Percentiles rank a stretch among this genome's conserved stretches.
phyloP scores from a whole-genome alignment of 1,284 basidiomycete species.

The Microbotryum scabiosae region DNA sequence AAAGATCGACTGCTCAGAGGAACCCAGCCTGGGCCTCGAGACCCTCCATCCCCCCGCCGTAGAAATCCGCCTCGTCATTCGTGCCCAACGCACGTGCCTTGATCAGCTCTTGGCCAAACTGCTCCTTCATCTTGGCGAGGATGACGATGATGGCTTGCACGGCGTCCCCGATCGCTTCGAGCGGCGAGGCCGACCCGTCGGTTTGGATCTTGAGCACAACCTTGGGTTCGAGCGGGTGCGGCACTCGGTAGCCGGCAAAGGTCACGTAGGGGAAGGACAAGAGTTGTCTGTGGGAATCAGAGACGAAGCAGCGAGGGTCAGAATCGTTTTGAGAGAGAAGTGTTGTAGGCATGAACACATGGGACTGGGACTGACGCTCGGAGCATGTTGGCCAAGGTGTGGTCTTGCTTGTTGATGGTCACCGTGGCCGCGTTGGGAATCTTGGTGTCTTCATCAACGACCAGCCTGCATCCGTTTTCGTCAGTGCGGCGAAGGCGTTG shows the following conservation, averaged over 20 bases:
- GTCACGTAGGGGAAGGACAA: conserved; percentile 73
- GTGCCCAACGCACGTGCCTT: conserved; percentile 12
- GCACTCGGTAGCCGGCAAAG: conserved; percentile 96
- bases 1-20: too few relatives aligned
- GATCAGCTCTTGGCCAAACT: conserved; percentile 45
- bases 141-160: conserved; percentile 74
- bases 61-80: too few relatives aligned
- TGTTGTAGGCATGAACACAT: not conserved
- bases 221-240: conserved; percentile 88
- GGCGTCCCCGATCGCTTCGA: conserved; percentile 73
- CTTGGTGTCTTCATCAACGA: conserved; percentile 89
- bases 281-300: conserved; percentile 57
- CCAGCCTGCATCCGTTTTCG: conserved; percentile 53
- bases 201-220: conserved; percentile 94
- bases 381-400: conserved; percentile 92
- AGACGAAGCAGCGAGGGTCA: not conserved
- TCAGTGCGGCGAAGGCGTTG: too few relatives aligned
- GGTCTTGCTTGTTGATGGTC: conserved; percentile 91
- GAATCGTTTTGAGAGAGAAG: not conserved
- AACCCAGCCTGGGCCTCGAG: too few relatives aligned
- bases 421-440: conserved; percentile 94
- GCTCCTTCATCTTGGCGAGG: conserved; percentile 47
- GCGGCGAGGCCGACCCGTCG: conserved; percentile 75
- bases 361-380: conserved; percentile 59
- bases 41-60: too few relatives aligned